Evolutionary conservation across 306 rosid genomes (phyloP), one percentile per base, ranked within the genome.

Genomic region (Lathyrus sativus): DNA sequence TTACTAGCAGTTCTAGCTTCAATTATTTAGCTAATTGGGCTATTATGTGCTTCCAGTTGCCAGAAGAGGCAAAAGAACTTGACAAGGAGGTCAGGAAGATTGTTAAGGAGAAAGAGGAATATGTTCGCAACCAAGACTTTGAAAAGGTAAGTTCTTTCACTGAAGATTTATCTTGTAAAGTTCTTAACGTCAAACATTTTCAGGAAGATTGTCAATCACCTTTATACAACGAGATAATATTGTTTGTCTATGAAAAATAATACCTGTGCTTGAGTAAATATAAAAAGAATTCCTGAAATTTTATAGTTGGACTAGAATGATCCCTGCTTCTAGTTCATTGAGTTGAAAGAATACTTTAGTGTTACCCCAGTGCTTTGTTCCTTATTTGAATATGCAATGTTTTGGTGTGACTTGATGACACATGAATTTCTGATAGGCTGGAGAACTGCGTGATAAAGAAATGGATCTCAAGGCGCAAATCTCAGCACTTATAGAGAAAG

Each of bases 381-480:
- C 53, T 33, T 17, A 42, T 18, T 76, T 50, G 50, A n/a, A 11
- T 68, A 9, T 17, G 19, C 37, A 44, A 43, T 46, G 31, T 74
- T 44, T 41, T 63, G 53, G 54, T 46, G 55, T 28, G 31, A 57
- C 64, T 61, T 79, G 76, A 68, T 48, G 59, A 13, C 57, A 10
- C 11, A 5, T 68, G 44, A 59, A 19, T 64, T 75, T 70, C 69
- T 76, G 48, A 60, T 80, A 92, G 98, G 98, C 98, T 66, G 98
- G 98, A 45, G 98, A 92, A 73, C 84, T 92, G 14, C 88, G 98
- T 45, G 98, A 92, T 67, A 86, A 78, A 84, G 98, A 92, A 83
- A 92, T 89, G 96, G 98, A 92, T 79, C 89, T 92, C 1, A 89
- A 86, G 87, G 88, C 96, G 14, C 95, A 92, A 70, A 92, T 92